Base-by-base conservation (phyloP, 176 grass and related monocot species). In the Alloteropsis semialata region DNA sequence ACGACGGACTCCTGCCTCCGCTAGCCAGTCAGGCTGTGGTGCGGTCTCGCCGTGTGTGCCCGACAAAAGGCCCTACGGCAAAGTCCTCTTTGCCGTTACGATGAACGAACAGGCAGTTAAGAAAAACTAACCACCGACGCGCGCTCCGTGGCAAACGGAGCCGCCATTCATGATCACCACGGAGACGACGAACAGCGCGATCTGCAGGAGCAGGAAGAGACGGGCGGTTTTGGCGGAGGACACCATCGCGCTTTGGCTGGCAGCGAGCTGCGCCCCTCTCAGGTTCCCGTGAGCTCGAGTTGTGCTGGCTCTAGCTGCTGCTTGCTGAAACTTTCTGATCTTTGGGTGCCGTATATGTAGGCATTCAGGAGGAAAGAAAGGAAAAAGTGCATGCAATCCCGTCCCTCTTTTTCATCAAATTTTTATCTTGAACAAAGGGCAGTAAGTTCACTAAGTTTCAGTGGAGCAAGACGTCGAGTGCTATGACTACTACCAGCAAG, bases 141-240 rank as follows among this genome's bases (percentile, higher is more conserved):
- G 56, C 3, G n/a, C 13, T 63, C 58, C 56, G 5, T 29, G 27
- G 56, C 56, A 59, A 5, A 28, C 1, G 24, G 56, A 59, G n/a
- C 10, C n/a, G 3, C 24, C n/a, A 10, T 10, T 59, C 10, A 59
- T 59, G 56, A 59, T 27, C 56, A 59, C 56, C 8, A 24, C 24
- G 56, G 56, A 59, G 56, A 28, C 6, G 41, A 70, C 12, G 2
- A 45, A 70, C n/a, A 70, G n/a, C 1, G 19, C 4, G 13, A 83
- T 64, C 81, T 83, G 69, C 55, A 83, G 81, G 22, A 70, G 67
- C 41, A 45, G 10, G 67, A 77, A 38, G 38, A 61, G 53, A 30
- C 56, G 55, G 55, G 3, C 17, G 4, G 75, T 10, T 74, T 29
- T 38, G 6, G 30, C 34, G 34, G 34, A 36, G 3, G 34, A 36